A percentile compares a stretch with the other conserved stretches of the same genome.
Conservation (phyloP, 257 asterid genomes). For the Knoxia roxburghii region DNA sequence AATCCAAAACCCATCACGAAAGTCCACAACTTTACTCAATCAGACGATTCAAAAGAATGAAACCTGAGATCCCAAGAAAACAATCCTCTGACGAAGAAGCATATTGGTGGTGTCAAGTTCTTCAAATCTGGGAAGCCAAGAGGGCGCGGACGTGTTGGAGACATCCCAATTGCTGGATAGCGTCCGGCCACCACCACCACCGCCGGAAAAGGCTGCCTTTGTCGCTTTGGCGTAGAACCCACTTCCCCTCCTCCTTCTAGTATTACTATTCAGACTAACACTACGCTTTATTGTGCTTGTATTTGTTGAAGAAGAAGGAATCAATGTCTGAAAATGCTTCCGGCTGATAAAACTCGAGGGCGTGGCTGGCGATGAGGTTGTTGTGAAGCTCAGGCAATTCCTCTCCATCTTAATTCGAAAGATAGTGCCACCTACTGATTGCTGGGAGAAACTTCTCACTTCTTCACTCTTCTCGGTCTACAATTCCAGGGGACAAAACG, state of each 20-base stretch:
- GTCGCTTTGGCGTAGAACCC: constrained; percentile 34
- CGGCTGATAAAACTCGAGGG: constrained; percentile 21
- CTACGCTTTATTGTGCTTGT: background rate
- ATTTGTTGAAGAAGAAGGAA: constrained; percentile 2
- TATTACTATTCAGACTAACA: background rate
- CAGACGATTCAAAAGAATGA: background rate
- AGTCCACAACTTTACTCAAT: constrained; percentile 7
- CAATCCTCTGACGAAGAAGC: constrained; percentile 95
- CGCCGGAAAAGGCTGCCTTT: constrained; percentile 23
- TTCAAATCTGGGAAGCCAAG: constrained; percentile 87
- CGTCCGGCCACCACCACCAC: constrained; percentile 9
- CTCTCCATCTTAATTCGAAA: constrained; percentile 29
- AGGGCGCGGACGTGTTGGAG: constrained; percentile 58
- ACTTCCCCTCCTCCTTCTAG: constrained; percentile 12
- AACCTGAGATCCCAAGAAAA: constrained; percentile 92
- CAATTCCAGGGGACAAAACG: background rate
- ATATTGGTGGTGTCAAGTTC: constrained; percentile 94
- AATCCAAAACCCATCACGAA: constrained; percentile 11
- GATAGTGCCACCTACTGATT: too few relatives aligned
- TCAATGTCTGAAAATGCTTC: constrained; percentile 7
- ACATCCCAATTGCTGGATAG: constrained; percentile 61
- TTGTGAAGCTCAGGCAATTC: constrained; percentile 32
- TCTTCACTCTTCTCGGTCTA: background rate
- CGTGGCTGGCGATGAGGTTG: constrained; percentile 30
- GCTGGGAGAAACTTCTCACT: background rate